Conservation (phyloP, 1,284 basidiomycete species). For the Veloporphyrellus conicus region DNA sequence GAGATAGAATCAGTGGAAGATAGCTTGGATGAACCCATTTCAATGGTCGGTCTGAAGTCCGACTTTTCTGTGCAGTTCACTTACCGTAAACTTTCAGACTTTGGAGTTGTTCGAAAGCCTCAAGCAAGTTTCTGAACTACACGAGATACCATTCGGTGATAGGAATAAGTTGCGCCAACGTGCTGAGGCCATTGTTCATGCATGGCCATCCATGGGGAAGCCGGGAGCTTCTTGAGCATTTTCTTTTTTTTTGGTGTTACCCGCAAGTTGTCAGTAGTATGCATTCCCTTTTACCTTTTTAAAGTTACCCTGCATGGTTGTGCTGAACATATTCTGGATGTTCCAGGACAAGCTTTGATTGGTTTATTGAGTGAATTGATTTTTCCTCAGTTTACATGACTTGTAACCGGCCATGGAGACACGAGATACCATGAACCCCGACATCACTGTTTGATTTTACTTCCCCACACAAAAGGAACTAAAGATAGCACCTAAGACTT, state of each 20-base stretch:
- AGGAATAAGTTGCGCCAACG: conserved; percentile 27
- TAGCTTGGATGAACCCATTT: conserved; percentile 3
- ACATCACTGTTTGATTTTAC: conserved; percentile 35
- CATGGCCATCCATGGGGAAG: conserved; percentile 10
- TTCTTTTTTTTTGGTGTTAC: not conserved
- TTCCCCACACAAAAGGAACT: conserved; percentile 84
- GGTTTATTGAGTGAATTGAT: too few species aligned
- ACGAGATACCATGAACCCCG: not conserved
- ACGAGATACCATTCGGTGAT: conserved; percentile 32
- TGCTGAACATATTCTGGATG: too few species aligned
- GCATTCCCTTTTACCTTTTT: not conserved
- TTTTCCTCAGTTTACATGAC: too few species aligned
- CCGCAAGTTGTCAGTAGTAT: not conserved
- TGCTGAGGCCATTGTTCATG: conserved; percentile 15
- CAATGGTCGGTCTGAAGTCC: conserved; percentile 16
- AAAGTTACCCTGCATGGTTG: not conserved
- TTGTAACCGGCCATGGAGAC: too few species aligned
- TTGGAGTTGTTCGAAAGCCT: conserved; percentile 16
- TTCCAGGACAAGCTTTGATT: too few species aligned
- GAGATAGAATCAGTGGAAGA: conserved; percentile 29
- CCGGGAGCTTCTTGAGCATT: not conserved
- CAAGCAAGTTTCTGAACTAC: conserved; percentile 24
- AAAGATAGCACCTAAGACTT: conserved; percentile 79
- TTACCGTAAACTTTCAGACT: conserved; percentile 11
- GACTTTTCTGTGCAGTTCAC: not conserved